A percentile compares a stretch with the other conserved stretches of the same genome.
Evolutionary conservation across 1,139 yeast species (phyloP).

Genomic region (Entelexis sorbosivorans): DNA sequence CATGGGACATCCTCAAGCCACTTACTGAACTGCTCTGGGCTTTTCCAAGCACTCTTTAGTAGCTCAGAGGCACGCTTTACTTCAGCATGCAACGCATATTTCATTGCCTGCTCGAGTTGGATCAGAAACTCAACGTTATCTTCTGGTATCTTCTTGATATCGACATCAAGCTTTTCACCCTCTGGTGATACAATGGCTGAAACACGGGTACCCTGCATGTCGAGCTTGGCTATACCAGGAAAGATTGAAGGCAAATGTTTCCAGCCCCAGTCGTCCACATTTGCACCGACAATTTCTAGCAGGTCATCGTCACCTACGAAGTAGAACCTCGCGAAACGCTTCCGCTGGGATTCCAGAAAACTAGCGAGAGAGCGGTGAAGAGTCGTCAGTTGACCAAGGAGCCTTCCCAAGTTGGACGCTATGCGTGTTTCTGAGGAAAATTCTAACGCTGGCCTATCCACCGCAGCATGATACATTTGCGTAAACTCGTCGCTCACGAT

Average conservation of each 20-base stretch:
- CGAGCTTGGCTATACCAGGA: constrained; percentile 33
- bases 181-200: constrained; percentile 47
- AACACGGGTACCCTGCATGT: constrained; percentile 31
- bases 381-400: constrained; percentile 45
- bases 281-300: constrained; percentile 64
- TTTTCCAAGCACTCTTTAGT: constrained; percentile 6
- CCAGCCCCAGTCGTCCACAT: constrained; percentile 48
- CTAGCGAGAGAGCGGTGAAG: constrained; percentile 62
- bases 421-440: constrained; percentile 46
- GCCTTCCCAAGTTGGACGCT: constrained; percentile 39
- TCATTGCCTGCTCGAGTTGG: constrained; percentile 39
- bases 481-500: constrained; percentile 39
- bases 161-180: constrained; percentile 47
- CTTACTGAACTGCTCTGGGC: constrained; percentile 20
- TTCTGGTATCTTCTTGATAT: constrained; percentile 14
- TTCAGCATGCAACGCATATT: background rate
- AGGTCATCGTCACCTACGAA: constrained; percentile 88
- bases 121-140: constrained; percentile 50
- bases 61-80: constrained; percentile 1
- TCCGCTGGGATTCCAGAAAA: constrained; percentile 71
- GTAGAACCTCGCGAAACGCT: constrained; percentile 67
- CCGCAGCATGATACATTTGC: constrained; percentile 47
- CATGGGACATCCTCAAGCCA: constrained; percentile 40
- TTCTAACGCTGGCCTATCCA: constrained; percentile 47
- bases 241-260: constrained; percentile 61